Percentiles rank a stretch among this genome's conserved stretches.
These are phyloP conservation scores for Clonostachys rhizophaga DNA, from an alignment of 2,329 filamentous ascomycete genomes.

Conservation along the genomic window DNA sequence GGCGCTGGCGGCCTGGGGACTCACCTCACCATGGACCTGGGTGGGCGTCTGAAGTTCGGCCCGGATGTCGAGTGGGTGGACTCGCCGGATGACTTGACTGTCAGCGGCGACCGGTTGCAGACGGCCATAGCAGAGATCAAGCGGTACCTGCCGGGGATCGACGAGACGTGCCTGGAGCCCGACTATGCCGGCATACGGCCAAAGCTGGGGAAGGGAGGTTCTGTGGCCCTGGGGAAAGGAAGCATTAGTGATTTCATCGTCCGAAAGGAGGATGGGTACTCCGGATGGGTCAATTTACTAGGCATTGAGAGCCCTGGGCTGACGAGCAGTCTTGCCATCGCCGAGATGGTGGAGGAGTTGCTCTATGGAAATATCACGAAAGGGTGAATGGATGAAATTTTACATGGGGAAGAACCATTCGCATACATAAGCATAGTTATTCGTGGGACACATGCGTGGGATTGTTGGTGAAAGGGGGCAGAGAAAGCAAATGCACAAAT, in stretches of 20 bases:
- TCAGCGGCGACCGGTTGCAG: constrained; percentile 57
- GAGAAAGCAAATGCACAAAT: too few relatives aligned
- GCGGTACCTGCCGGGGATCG: constrained; percentile 72
- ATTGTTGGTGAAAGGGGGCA: too few relatives aligned
- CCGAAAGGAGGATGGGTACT: constrained; percentile 67
- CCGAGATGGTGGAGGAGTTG: constrained; percentile 61
- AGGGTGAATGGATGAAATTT: too few relatives aligned
- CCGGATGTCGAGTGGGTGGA: constrained; percentile 95
- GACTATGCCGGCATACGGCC: constrained; percentile 93
- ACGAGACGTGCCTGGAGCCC: constrained; percentile 59
- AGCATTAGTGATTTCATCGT: constrained; percentile 82
- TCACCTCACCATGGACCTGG: constrained; percentile 87
- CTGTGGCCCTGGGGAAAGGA: constrained; percentile 57
- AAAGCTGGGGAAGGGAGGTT: constrained; percentile 62
- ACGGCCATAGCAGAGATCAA: constrained; percentile 71
- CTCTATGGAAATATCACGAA: constrained; percentile 29
- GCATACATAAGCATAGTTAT: too few relatives aligned
- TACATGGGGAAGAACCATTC: too few relatives aligned
- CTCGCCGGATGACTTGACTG: constrained; percentile 62
- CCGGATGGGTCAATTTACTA: constrained; percentile 83
- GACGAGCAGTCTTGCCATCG: constrained; percentile 83
- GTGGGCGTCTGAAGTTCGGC: constrained; percentile 81
- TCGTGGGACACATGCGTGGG: too few relatives aligned
- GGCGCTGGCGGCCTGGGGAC: constrained; percentile 85
- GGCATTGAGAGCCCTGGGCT: constrained; percentile 93